These are phyloP conservation scores for Ascochyta viciae-villosae DNA, from an alignment of 2,329 filamentous ascomycete genomes.

Conservation along the genomic window DNA sequence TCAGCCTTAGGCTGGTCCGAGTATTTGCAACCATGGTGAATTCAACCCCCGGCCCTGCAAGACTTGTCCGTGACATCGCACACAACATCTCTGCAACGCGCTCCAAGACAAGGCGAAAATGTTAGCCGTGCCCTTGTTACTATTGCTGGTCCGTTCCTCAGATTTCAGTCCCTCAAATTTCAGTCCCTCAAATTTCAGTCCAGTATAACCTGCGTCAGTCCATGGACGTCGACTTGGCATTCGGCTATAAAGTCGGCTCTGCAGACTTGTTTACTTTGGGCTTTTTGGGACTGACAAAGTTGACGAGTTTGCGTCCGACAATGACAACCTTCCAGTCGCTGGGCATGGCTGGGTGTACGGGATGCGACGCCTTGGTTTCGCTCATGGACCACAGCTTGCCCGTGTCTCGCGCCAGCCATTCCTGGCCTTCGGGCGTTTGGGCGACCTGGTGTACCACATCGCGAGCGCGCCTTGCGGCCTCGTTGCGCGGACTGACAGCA, in stretches of 20 bases:
- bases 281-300: constrained; percentile 64
- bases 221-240: no score
- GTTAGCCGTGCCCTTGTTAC: no score
- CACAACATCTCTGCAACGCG: no score
- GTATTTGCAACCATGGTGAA: no score
- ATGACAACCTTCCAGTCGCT: constrained; percentile 64
- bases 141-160: no score
- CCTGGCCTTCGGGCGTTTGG: constrained; percentile 65
- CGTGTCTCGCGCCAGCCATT: constrained; percentile 55
- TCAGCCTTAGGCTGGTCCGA: no score
- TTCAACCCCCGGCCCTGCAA: no score
- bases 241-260: not conserved
- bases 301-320: constrained; percentile 73
- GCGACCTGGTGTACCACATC: constrained; percentile 71
- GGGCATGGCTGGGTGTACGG: constrained; percentile 19
- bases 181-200: no score
- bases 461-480: constrained; percentile 27
- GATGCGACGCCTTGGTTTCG: constrained; percentile 12
- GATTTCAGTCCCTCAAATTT: no score
- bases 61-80: not conserved
- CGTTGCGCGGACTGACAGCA: constrained; percentile 36
- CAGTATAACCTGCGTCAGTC: no score
- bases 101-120: no score
- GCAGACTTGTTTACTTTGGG: not conserved
- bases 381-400: constrained; percentile 44